Percentiles rank a stretch among this genome's conserved stretches.
Conservation (phyloP, 306 rosid species). For the Quercus berberidifolia region DNA sequence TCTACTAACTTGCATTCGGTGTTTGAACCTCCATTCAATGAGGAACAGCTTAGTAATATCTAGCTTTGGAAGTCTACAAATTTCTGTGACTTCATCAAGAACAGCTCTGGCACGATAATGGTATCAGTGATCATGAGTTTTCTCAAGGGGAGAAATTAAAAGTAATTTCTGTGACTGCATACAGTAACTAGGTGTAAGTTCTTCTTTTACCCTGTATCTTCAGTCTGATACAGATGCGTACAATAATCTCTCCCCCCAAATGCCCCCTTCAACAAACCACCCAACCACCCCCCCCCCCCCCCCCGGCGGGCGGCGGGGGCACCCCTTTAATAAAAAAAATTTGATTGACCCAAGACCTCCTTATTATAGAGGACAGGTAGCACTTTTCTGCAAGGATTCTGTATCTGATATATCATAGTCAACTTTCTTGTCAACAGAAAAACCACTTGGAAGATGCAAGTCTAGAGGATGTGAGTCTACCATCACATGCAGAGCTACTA, state of each 20-base stretch:
- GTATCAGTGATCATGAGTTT: background rate
- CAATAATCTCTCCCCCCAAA: too few relatives aligned
- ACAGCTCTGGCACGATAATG: background rate
- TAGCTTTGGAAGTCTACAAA: background rate
- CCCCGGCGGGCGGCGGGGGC: too few relatives aligned
- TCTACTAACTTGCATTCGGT: background rate
- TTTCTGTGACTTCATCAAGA: background rate
- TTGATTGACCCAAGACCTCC: too few relatives aligned
- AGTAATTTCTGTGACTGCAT: background rate
- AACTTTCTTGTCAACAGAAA: slow-evolving; percentile 15
- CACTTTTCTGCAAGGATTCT: background rate
- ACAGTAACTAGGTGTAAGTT: background rate
- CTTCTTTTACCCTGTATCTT: background rate
- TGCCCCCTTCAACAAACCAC: too few relatives aligned
- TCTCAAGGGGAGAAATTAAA: background rate
- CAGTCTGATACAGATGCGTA: too few relatives aligned
- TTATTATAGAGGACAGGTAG: background rate
- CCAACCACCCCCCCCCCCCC: too few relatives aligned
- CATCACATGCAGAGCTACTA: slow-evolving; percentile 10
- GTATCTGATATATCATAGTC: background rate
- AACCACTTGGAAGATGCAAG: slow-evolving; percentile 1
- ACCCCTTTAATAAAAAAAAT: too few relatives aligned
- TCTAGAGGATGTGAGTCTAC: background rate
- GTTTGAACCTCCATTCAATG: background rate
- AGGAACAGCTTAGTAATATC: background rate